Conservation (phyloP, 441 rosid species). For the Aleurites moluccanus region DNA sequence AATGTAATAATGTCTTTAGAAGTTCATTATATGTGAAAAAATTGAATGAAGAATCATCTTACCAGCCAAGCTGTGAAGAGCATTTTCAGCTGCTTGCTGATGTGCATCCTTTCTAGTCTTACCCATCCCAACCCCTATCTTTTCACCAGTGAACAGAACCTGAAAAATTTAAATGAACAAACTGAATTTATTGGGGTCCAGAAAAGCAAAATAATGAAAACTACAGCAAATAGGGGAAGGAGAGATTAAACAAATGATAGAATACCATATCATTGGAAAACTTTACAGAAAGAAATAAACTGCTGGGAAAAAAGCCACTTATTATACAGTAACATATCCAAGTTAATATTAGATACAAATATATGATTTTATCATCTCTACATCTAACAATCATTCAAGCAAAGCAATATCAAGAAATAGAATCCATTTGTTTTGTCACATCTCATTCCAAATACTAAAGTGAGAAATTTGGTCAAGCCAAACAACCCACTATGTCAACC, state of each 20-base stretch:
- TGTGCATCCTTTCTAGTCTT: conserved; percentile 97
- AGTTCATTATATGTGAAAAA: not conserved
- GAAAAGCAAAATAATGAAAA: conserved; percentile 5
- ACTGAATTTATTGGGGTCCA: conserved; percentile 11
- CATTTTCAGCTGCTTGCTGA: conserved; percentile 98
- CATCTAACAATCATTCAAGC: not conserved
- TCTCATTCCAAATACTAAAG: not conserved
- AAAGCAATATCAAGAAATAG: conserved; percentile 3
- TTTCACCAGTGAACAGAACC: conserved; percentile 94
- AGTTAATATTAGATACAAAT: not conserved
- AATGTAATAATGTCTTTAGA: not conserved
- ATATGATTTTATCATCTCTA: not conserved
- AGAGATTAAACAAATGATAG: not conserved
- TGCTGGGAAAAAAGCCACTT: not conserved
- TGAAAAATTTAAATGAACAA: conserved; percentile 26
- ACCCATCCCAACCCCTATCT: conserved; percentile 97
- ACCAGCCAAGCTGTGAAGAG: conserved; percentile 91
- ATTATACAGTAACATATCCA: not conserved
- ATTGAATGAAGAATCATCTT: conserved; percentile 12
- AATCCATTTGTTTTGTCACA: too few species aligned
- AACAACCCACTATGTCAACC: not conserved
- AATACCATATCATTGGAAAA: not conserved
- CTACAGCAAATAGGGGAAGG: not conserved
- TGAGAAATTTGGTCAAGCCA: not conserved
- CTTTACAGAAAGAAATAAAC: not conserved